Percentiles rank a stretch among this genome's conserved stretches.
phyloP scores from a whole-genome alignment of 192 early-diverging fungal species.

The Coemansia biformis region DNA sequence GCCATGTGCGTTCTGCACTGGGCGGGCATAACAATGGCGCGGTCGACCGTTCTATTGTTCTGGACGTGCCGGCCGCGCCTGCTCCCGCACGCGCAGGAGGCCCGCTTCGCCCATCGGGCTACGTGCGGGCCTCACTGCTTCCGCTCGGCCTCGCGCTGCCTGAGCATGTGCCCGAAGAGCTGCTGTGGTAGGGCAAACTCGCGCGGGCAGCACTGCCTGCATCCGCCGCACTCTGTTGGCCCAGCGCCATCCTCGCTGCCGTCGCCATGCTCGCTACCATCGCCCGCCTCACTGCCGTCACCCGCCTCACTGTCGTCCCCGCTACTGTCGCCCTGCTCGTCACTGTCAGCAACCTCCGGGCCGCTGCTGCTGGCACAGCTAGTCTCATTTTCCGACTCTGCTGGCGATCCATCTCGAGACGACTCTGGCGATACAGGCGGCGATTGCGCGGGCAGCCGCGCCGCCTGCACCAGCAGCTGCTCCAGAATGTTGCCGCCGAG shows the following conservation, averaged over 20 bases:
- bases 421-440: neutral
- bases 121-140: neutral
- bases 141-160: constrained; percentile 17
- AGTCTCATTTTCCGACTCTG: too few species aligned
- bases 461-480: constrained; percentile 36
- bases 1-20: too few species aligned
- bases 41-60: too few species aligned
- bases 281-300: neutral
- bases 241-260: constrained; percentile 1
- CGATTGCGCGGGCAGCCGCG: constrained; percentile 14
- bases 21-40: too few species aligned
- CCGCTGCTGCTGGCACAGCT: too few species aligned
- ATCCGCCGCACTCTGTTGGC: constrained; percentile 1
- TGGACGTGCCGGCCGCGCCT: too few species aligned
- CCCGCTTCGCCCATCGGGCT: too few species aligned
- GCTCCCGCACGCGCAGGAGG: too few species aligned
- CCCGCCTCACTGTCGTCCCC: neutral
- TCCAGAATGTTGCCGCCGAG: constrained; percentile 31
- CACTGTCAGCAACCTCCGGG: neutral
- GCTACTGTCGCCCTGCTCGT: constrained; percentile 1
- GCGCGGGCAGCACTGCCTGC: constrained; percentile 18
- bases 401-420: too few species aligned
- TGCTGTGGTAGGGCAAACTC: constrained; percentile 36
- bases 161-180: constrained; percentile 20
- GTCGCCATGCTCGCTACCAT: neutral